These are phyloP conservation scores for Neospora caninum DNA, from an alignment of 169 alveolate species.

Conservation along the genomic window DNA sequence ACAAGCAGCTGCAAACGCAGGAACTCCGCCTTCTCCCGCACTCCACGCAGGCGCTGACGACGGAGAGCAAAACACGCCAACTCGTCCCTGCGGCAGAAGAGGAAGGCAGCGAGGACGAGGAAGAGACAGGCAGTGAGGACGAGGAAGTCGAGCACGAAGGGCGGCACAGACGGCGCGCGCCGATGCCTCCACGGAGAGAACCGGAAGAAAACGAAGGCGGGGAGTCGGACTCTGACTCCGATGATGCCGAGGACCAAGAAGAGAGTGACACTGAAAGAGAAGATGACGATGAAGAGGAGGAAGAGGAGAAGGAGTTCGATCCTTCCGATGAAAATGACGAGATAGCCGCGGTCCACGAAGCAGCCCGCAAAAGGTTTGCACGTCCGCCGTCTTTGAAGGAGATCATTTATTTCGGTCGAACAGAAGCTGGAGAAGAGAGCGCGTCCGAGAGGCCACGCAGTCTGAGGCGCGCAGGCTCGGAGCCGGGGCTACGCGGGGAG, in stretches of 20 bases:
- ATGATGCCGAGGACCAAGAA: constrained; percentile 73
- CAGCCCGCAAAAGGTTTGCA: constrained; percentile 11
- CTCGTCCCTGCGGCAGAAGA: neutral
- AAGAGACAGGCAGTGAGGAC: constrained; percentile 53
- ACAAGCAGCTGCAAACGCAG: neutral
- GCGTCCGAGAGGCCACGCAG: neutral
- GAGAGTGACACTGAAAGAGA: constrained; percentile 76
- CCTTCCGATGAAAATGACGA: constrained; percentile 65
- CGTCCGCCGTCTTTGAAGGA: constrained; percentile 23
- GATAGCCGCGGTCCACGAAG: constrained; percentile 18
- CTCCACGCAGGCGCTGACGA: neutral
- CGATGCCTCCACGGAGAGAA: neutral
- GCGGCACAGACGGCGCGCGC: neutral
- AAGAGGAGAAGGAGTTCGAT: constrained; percentile 69
- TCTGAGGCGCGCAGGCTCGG: neutral
- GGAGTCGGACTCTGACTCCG: constrained; percentile 32
- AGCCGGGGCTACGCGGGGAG: neutral
- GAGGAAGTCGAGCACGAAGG: neutral
- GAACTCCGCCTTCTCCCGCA: constrained; percentile 33
- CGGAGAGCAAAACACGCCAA: neutral
- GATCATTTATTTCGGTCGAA: neutral
- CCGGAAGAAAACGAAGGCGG: constrained; percentile 8
- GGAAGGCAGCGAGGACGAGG: constrained; percentile 7
- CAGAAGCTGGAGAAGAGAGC: neutral
- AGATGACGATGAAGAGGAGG: constrained; percentile 60